Evolutionary conservation across 176 grass and related monocot genomes (phyloP).

Genomic region (Carex scoparia): DNA sequence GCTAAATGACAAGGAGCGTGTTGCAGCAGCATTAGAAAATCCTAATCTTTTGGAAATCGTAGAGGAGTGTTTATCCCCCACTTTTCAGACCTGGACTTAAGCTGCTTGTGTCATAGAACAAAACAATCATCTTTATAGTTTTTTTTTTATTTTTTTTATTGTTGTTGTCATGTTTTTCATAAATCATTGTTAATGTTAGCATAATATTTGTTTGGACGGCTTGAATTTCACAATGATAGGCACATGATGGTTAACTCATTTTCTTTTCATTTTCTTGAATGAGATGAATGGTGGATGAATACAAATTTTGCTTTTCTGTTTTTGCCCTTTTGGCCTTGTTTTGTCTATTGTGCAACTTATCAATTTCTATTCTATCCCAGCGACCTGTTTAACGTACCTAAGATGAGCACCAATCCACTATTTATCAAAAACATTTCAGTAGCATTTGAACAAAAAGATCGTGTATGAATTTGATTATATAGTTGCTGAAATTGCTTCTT

Average conservation of each 20-base stretch:
- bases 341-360: neutral
- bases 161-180: neutral
- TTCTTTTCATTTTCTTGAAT: constrained; percentile 2
- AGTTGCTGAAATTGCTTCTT: neutral
- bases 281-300: neutral
- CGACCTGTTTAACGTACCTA: neutral
- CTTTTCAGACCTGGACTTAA: constrained; percentile 48
- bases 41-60: constrained; percentile 69
- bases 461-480: neutral
- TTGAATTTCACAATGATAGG: neutral
- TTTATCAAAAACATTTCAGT: neutral
- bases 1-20: constrained; percentile 93
- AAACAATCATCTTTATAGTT: neutral
- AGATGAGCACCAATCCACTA: neutral
- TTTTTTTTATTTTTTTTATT: neutral
- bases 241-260: neutral
- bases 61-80: constrained; percentile 67
- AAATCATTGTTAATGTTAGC: neutral
- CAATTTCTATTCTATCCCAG: neutral
- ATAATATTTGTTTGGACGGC: neutral
- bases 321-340: neutral
- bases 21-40: constrained; percentile 84
- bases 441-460: neutral
- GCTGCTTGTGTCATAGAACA: neutral
- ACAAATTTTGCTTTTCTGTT: neutral